Percentiles rank a stretch among this genome's conserved stretches.
Conservation (phyloP, 2,329 filamentous ascomycete species). For the Bertia moriformis region DNA sequence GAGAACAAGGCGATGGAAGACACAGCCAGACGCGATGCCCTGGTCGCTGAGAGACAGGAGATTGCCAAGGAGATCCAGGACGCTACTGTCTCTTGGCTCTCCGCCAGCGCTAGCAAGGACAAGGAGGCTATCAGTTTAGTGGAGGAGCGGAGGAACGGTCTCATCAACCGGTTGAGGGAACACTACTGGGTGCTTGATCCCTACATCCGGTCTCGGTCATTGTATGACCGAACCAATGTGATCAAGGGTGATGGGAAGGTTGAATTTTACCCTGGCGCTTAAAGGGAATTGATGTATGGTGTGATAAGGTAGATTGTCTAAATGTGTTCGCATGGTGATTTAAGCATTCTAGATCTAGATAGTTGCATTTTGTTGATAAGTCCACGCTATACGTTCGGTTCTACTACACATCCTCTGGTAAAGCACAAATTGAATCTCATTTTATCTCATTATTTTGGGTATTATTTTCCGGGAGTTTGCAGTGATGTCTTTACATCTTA, state of each 20-base stretch:
- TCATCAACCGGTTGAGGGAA: slow-evolving; percentile 33
- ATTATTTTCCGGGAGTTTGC: no score
- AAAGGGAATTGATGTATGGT: background rate
- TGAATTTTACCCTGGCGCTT: background rate
- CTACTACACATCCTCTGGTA: no score
- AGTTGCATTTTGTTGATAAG: no score
- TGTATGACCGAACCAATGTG: slow-evolving; percentile 37
- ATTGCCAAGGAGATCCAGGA: slow-evolving; percentile 41
- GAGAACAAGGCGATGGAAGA: slow-evolving; percentile 42
- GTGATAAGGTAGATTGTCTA: no score
- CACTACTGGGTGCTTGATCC: slow-evolving; percentile 64
- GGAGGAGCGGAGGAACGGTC: slow-evolving; percentile 26
- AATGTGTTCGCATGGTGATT: no score
- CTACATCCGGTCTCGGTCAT: slow-evolving; percentile 43
- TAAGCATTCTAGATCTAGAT: no score
- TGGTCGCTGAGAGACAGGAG: slow-evolving; percentile 33
- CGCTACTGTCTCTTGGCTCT: slow-evolving; percentile 44
- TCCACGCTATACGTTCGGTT: no score
- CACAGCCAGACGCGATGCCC: slow-evolving; percentile 24
- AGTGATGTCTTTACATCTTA: slow-evolving; percentile 68
- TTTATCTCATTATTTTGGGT: no score
- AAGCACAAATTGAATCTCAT: no score
- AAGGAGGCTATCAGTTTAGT: slow-evolving; percentile 4
- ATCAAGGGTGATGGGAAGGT: background rate
- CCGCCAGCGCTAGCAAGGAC: slow-evolving; percentile 9